phyloP scores from a whole-genome alignment of 75 land plant genomes.

The Picea sitchensis region DNA sequence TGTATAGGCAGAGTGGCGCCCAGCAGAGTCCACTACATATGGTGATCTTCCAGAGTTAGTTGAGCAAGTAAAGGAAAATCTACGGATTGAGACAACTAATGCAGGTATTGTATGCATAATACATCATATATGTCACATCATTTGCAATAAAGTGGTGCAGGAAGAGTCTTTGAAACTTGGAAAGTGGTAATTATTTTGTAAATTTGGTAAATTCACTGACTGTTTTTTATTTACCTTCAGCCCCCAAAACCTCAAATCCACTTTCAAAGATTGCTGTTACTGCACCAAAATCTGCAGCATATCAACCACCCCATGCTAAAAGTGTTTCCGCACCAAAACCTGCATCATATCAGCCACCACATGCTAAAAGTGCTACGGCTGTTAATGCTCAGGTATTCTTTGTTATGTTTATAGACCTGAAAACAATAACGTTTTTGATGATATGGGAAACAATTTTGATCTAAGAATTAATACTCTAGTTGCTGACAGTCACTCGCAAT shows the following conservation, averaged over 20 bases:
- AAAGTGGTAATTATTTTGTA: neutral
- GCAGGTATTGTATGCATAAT: conserved; percentile 7
- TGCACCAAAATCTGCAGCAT: conserved; percentile 20
- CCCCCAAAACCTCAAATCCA: conserved; percentile 18
- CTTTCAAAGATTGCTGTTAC: conserved; percentile 4
- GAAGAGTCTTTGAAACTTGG: neutral
- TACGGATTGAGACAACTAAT: conserved; percentile 37
- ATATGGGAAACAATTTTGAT: neutral
- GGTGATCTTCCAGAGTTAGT: conserved; percentile 64
- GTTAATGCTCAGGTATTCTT: conserved; percentile 67
- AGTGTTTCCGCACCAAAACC: conserved; percentile 41
- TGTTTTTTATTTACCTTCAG: conserved; percentile 8
- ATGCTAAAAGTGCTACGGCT: conserved; percentile 71
- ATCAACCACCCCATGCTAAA: conserved; percentile 14
- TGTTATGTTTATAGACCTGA: neutral
- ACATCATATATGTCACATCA: neutral
- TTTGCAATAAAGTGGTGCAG: conserved; percentile 23
- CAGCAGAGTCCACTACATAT: conserved; percentile 61
- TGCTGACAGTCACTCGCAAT: neutral
- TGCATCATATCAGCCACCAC: conserved; percentile 95
- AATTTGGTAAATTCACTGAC: neutral
- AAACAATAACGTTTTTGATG: neutral
- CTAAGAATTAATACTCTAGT: neutral
- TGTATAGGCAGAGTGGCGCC: conserved; percentile 89
- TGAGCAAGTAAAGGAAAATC: conserved; percentile 31